Base-by-base conservation (phyloP, 148 eudicot species). In the Heliosperma pusillum region DNA sequence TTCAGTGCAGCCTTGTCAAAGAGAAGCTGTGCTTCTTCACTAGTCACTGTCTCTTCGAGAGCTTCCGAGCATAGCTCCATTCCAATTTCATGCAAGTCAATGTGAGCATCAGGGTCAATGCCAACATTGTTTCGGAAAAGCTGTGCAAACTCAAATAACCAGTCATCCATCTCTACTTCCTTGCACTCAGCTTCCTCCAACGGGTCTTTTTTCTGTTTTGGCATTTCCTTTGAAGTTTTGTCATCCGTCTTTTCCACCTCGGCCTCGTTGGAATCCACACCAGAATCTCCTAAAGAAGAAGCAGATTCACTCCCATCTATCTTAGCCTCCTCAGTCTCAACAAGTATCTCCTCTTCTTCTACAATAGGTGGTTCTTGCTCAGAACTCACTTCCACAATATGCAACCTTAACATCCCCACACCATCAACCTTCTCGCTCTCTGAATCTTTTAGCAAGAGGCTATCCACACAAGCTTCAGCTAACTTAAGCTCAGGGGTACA, bases 1-100 rank as follows among this genome's bases (percentile, higher is more conserved):
- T 95, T 95, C 29, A 82, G 72, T 21, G 98, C 93, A 66, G 98
- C 97, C 79, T 88, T 92, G 53, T 95, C 96, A 62, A 91, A 92
- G 66, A 91, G 89, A 69, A 66, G 69, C 80, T 94, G 97, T 69
- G 98, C 96, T 53, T 88, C 97, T 77, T 89, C 96, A 74, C 98
- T 89, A 7, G 97, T 90, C 36, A 92, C 93, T 0, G 96, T 90
- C 74, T 91, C 93, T 82, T 94, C 98, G 44, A 94, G 88, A 52
- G 97, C 97, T 81, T 91, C 98, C 0, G 98, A 89, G 69, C 96
- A 90, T 10, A 95, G 87, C 81, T 95, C 97, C 97, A 95, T 92
- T 22, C 97, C 98, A 58, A 95, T 86, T 76, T 95, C 97, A 76
- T 95, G 98, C 60, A 95, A 77, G 42, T 95, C 97, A 30, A 95